Base-by-base conservation (phyloP, 352 stramenopile genomes). In the Phytophthora sp. region DNA sequence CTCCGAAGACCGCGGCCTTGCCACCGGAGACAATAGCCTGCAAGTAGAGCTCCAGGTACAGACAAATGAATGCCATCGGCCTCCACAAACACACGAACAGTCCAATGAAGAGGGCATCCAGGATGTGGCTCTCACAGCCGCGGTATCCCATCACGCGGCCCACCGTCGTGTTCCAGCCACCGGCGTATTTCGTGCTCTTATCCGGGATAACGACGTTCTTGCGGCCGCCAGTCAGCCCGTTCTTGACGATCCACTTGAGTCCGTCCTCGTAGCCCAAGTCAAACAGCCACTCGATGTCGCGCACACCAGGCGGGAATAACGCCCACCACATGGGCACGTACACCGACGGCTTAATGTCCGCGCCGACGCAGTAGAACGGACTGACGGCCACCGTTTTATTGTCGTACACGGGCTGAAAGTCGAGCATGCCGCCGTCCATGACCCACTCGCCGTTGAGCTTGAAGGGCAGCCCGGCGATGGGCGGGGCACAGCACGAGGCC, bases 311-410 rank as follows among this genome's bases (percentile, higher is more conserved):
- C 18, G 89, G 88, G 52, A 91, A 79, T 29, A 95, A 2, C 1
- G 79, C 83, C 89, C 89, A 96, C 86, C 88, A 94, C 79, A 96
- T 88, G 2, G 89, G 89, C 59, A 96, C 86, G 58, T 96, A 96
- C n/a, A 87, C 82, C 31, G 85, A 95, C 13, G 89, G 88, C 63
- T 96, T 96, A 63, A 96, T 96, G 66, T 96, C 88, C 6, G 88
- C 86, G n/a, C 78, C 71, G 11, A 86, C 90, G 69, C 84, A 96
- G 76, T 96, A 96, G 69, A 96, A 91, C 20, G 88, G 86, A 46
- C 85, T 95, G 31, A 96, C 71, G 0, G 84, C 93, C 57, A 96
- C 71, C 1, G 88, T 96, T 36, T 82, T 76, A 7, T 64, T 71
- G 53, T 93, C 81, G 41, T 86, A 79, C 23, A 90, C 74, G 18